Evolutionary conservation across 108 stramenopile species (phyloP), one percentile per base, ranked within the genome.

Genomic region (Cyclotella baltica): DNA sequence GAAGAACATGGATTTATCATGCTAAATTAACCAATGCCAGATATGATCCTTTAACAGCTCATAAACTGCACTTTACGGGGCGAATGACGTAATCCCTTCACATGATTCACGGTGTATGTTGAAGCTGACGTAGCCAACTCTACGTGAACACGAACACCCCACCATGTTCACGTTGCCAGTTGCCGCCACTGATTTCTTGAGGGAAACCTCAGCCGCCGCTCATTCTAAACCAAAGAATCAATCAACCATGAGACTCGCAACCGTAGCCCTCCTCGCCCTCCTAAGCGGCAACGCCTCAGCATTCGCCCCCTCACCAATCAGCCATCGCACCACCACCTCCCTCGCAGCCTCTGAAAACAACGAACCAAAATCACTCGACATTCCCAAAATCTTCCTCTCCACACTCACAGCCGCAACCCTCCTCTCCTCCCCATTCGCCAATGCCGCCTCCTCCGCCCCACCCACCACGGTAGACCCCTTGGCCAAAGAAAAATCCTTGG

Each of bases 381-480:
- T 64, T 43, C 63, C 23, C 23, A 64, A 38, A 29, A 31, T 64
- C 2, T 52, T 67, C 31, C 67, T 67, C 67, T 67, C 67, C 16
- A 34, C 50, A 0, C 67, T 67, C 9, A 67, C 67, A 38, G 67
- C 67, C 3, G 34, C 37, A 9, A 50, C 67, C 35, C 67, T 67
- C 29, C 48, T 67, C 67, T 23, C 63, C 35, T 63, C 50, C 22
- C 61, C 46, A 18, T 28, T 40, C 48, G 30, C 65, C 40, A 16
- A n/a, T 10, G 35, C 52, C 52, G 65, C 55, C 31, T 20, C 74
- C 20, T 13, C 36, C 25, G 27, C 73, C 9, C 47, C 47, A 15
- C 1, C 63, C 25, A 40, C 63, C 8, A 33, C 67, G 20, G 48
- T 33, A 18, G 67, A 67, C 33, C 67, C 67, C 30, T 50, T 67